Percentiles rank a stretch among this genome's conserved stretches.
Conservation (phyloP, 257 asterid species). For the Cynanchum wilfordii region DNA sequence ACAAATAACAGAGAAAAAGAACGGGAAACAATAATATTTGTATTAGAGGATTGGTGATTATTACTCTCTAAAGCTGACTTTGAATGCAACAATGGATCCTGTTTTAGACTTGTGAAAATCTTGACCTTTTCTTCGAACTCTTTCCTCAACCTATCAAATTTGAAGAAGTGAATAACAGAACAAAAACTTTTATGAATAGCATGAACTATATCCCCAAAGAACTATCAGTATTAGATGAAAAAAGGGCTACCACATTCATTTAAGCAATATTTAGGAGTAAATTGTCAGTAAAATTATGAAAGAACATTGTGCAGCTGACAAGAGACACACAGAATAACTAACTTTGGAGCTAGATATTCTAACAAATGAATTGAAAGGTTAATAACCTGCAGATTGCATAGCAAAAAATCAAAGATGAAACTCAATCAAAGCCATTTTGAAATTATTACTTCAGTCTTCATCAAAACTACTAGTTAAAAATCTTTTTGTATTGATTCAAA, state of each 20-base stretch:
- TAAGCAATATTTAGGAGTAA: not conserved
- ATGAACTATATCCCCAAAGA: not conserved
- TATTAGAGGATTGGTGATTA: slow-evolving; percentile 30
- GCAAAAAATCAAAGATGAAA: not conserved
- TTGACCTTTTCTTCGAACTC: slow-evolving; percentile 76
- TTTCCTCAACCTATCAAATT: slow-evolving; percentile 76
- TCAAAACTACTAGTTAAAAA: not conserved
- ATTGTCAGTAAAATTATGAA: not conserved
- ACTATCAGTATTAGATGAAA: not conserved
- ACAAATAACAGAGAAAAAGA: not conserved
- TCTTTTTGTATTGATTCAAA: not conserved
- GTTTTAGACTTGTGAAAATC: slow-evolving; percentile 79
- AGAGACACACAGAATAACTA: not conserved
- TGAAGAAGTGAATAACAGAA: not conserved
- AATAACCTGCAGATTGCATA: not conserved
- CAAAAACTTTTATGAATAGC: not conserved
- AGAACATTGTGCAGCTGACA: not conserved
- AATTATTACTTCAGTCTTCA: not conserved
- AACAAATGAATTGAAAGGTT: not conserved
- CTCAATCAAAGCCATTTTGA: not conserved
- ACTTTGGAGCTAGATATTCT: not conserved
- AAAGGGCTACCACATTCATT: not conserved
- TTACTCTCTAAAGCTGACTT: slow-evolving; percentile 99
- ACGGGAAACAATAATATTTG: slow-evolving; percentile 6
- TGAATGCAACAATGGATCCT: slow-evolving; percentile 89